Evolutionary conservation across 2,329 filamentous ascomycete genomes (phyloP), one percentile per base, ranked within the genome.

Genomic region (Paecilomyces fulvus): DNA sequence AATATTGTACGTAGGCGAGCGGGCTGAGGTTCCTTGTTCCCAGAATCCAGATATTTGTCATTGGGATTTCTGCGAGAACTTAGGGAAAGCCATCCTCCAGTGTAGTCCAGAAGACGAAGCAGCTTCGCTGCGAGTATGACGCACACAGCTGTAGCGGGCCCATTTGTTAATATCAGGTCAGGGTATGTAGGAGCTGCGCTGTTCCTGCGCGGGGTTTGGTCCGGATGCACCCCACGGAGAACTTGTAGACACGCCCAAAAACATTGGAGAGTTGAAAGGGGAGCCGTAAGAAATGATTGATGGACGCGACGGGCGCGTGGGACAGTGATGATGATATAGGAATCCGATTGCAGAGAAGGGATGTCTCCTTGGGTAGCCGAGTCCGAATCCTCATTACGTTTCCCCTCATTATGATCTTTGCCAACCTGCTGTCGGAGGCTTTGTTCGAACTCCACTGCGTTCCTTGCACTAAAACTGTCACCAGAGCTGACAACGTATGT

Each of bases 81-180:
- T 28, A 28, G 49, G 17, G 30, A 58, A 20, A 56, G 52, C 46
- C 52, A 55, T 30, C 52, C 60, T 30, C 54, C 55, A 14, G 67
- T 21, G 20, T 49, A 65, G 46, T 78, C 66, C 58, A 80, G 75
- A 64, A 83, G 78, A n/a, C 81, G 78, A 53, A 88, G 65, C 12
- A 84, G 51, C 2, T 82, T 71, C 1, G 78, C 76, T 0, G 83
- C 82, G 2, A 86, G 67, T 3, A 87, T 71, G 51, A 96, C 78
- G 33, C 95, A 86, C 59, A 95, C 90, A 0, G 87, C 90, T 0
- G 90, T 96, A 0, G 88, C 92, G 0, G 92, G 92, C 0, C 92
- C 92, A 67, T 97, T 96, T 53, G 88, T 90, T 55, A 95, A 76
- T 55, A 97, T 86, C 1, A 92, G 74, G 65, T 90, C 85, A 0